Evolutionary conservation across 1,284 basidiomycete species (phyloP).

Genomic region (Boletellus dicymbophilus): DNA sequence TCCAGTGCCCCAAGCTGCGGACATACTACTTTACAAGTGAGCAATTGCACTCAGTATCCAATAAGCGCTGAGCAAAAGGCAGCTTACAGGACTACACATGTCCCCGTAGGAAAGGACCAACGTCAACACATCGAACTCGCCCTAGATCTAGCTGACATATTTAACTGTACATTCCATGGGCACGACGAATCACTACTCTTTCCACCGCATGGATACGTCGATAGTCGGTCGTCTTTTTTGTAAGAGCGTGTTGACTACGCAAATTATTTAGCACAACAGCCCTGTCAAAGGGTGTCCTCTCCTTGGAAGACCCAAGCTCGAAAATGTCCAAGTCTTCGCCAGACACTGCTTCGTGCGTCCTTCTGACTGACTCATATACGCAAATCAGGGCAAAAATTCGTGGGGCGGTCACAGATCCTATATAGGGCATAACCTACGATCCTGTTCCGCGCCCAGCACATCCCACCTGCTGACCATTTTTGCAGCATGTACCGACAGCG

Average conservation of each 20-base stretch:
- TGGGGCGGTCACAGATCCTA: constrained; percentile 85
- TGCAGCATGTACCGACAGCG: constrained; percentile 60
- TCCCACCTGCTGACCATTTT: constrained; percentile 85
- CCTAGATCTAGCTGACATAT: constrained; percentile 81
- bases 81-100: constrained; percentile 75
- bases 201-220: constrained; percentile 71
- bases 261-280: constrained; percentile 48
- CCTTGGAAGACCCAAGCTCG: constrained; percentile 79
- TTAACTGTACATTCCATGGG: constrained; percentile 69
- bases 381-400: constrained; percentile 76
- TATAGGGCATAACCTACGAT: constrained; percentile 74
- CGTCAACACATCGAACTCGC: constrained; percentile 91
- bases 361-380: constrained; percentile 75
- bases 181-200: constrained; percentile 52
- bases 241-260: background rate
- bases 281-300: constrained; percentile 75
- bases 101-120: constrained; percentile 96
- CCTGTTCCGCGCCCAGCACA: constrained; percentile 73
- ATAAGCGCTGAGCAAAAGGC: background rate
- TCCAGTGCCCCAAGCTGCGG: constrained; percentile 93
- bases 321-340: constrained; percentile 98
- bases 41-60: constrained; percentile 14
- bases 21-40: constrained; percentile 86
- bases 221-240: constrained; percentile 55
- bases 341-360: constrained; percentile 79